Conservation (phyloP, 352 stramenopile species). For the Pythium brassicae region DNA sequence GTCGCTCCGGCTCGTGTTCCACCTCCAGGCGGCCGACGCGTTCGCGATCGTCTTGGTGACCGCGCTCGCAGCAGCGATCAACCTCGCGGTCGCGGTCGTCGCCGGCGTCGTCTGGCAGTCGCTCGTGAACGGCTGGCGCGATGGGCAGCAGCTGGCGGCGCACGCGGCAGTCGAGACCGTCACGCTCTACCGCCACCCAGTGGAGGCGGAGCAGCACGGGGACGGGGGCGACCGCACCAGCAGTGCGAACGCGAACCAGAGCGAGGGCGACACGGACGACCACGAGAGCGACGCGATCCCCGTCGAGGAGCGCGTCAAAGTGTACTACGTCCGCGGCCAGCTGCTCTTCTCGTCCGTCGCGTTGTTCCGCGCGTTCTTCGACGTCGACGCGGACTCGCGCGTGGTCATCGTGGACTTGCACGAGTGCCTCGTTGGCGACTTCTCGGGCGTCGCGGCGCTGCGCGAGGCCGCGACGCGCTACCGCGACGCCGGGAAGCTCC, state of each 20-base stretch:
- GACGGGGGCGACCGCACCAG: slow-evolving; percentile 1
- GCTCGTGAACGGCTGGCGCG: slow-evolving; percentile 81
- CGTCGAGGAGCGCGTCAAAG: slow-evolving; percentile 27
- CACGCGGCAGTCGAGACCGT: slow-evolving; percentile 30
- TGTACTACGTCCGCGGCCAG: slow-evolving; percentile 71
- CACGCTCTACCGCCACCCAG: slow-evolving; percentile 21
- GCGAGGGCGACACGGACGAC: slow-evolving; percentile 25
- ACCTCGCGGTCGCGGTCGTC: slow-evolving; percentile 84
- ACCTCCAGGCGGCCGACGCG: slow-evolving; percentile 59
- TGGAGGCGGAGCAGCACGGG: background rate
- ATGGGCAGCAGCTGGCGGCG: slow-evolving; percentile 39
- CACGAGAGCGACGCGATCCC: slow-evolving; percentile 21
- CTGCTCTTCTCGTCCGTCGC: slow-evolving; percentile 82
- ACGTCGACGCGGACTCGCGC: slow-evolving; percentile 53
- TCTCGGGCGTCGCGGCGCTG: slow-evolving; percentile 80
- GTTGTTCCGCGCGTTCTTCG: slow-evolving; percentile 77
- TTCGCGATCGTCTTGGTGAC: slow-evolving; percentile 84
- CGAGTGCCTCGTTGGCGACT: slow-evolving; percentile 75
- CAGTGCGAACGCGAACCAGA: slow-evolving; percentile 14
- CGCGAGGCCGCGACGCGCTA: slow-evolving; percentile 70
- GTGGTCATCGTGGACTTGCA: slow-evolving; percentile 74
- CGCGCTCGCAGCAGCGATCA: slow-evolving; percentile 77
- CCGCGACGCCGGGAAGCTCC: slow-evolving; percentile 61
- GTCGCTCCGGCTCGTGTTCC: slow-evolving; percentile 76
- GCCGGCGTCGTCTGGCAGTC: slow-evolving; percentile 82